Conservation (phyloP, 2,329 filamentous ascomycete genomes). For the Sordariomycetes sp. region DNA sequence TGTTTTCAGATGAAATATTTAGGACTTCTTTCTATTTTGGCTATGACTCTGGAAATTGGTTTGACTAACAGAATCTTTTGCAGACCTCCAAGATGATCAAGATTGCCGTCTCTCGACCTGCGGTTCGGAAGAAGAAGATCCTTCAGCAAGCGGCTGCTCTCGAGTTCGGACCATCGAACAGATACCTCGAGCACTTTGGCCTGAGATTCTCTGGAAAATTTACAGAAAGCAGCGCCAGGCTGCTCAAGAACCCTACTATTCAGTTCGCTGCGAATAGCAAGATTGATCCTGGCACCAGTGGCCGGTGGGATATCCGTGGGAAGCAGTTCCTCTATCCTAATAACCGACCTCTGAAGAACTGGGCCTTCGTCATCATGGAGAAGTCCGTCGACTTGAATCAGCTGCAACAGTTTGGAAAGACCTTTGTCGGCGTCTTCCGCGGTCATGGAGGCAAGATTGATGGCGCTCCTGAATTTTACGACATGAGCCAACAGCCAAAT, state of each 20-base stretch:
- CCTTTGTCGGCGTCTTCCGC: conserved; percentile 30
- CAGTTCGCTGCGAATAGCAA: conserved; percentile 44
- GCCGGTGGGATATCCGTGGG: conserved; percentile 78
- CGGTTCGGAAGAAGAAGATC: conserved; percentile 54
- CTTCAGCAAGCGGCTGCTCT: conserved; percentile 36
- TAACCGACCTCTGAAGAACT: conserved; percentile 46
- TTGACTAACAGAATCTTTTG: neutral
- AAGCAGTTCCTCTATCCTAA: conserved; percentile 63
- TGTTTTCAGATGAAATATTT: neutral
- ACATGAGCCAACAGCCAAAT: conserved; percentile 17
- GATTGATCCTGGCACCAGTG: conserved; percentile 48
- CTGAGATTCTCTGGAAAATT: conserved; percentile 54
- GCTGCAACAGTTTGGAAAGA: conserved; percentile 18
- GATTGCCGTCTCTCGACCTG: conserved; percentile 71
- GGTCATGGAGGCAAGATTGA: conserved; percentile 33
- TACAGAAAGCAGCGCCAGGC: conserved; percentile 52
- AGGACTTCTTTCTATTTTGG: neutral
- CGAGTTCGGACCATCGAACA: conserved; percentile 61
- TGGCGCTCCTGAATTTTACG: conserved; percentile 19
- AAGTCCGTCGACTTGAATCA: conserved; percentile 29
- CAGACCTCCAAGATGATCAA: conserved; percentile 83
- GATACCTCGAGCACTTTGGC: conserved; percentile 59
- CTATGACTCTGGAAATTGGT: neutral
- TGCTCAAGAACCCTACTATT: conserved; percentile 60
- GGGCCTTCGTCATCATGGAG: conserved; percentile 61